Evolutionary conservation across 1,139 yeast genomes (phyloP).

Genomic region (Yamadazyma songkhlaensis): DNA sequence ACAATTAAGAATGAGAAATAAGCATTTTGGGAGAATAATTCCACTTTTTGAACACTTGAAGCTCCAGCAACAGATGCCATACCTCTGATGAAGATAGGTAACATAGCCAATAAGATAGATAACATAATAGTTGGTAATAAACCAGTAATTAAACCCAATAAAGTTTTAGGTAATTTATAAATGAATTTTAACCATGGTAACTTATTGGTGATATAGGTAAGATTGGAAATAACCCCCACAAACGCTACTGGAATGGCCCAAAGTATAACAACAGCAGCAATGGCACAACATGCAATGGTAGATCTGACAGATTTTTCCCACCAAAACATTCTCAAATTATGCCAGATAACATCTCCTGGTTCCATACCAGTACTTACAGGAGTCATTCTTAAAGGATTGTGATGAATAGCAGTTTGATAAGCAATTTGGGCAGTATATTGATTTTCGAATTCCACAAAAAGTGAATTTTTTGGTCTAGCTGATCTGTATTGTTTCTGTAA

Average conservation of each 20-base stretch:
- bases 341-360: slow-evolving; percentile 66
- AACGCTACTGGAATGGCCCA: slow-evolving; percentile 90
- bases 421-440: slow-evolving; percentile 74
- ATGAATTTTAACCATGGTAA: slow-evolving; percentile 65
- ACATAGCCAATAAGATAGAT: slow-evolving; percentile 65
- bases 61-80: slow-evolving; percentile 70
- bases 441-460: slow-evolving; percentile 67
- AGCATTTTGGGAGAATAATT: slow-evolving; percentile 70
- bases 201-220: slow-evolving; percentile 59
- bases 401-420: slow-evolving; percentile 56
- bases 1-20: slow-evolving; percentile 71
- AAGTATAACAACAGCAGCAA: slow-evolving; percentile 58
- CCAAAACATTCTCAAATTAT: slow-evolving; percentile 75
- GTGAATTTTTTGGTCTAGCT: slow-evolving; percentile 50
- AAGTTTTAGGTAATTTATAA: slow-evolving; percentile 52
- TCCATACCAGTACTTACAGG: slow-evolving; percentile 55
- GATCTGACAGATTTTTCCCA: slow-evolving; percentile 71
- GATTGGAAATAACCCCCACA: slow-evolving; percentile 75
- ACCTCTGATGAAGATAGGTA: slow-evolving; percentile 74
- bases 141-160: slow-evolving; percentile 73
- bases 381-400: slow-evolving; percentile 47
- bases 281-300: slow-evolving; percentile 56
- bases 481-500: slow-evolving; percentile 48
- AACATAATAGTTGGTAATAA: slow-evolving; percentile 68
- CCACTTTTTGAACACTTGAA: slow-evolving; percentile 62